These are phyloP conservation scores for Ogataea haglerorum DNA, from an alignment of 805 yeast species.

Conservation along the genomic window DNA sequence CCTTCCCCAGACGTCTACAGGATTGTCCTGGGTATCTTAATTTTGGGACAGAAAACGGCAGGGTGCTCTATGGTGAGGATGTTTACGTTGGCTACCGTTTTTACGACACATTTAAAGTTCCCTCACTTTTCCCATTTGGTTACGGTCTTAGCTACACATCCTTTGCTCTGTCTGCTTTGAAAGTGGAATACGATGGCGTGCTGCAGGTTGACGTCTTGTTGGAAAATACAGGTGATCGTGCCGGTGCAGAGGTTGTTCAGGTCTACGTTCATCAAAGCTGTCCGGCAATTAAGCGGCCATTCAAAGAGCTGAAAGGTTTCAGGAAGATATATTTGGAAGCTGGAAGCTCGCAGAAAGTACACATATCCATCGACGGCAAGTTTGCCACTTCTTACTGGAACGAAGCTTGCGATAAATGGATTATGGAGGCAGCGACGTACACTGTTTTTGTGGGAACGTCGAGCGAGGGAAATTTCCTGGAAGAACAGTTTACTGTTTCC, in stretches of 20 bases:
- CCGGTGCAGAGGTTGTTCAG: constrained; percentile 55
- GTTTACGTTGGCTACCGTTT: constrained; percentile 43
- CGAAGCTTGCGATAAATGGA: constrained; percentile 46
- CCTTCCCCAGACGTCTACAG: constrained; percentile 35
- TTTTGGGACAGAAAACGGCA: constrained; percentile 36
- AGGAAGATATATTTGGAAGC: constrained; percentile 43
- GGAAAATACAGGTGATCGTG: constrained; percentile 42
- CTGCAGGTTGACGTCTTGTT: constrained; percentile 36
- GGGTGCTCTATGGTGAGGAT: constrained; percentile 43
- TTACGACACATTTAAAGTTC: constrained; percentile 37
- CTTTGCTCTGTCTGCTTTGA: constrained; percentile 32
- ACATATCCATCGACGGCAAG: constrained; percentile 37
- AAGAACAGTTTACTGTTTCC: too few relatives aligned
- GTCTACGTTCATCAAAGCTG: constrained; percentile 37
- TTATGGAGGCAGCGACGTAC: constrained; percentile 39
- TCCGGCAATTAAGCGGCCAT: constrained; percentile 45
- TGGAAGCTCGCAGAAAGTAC: constrained; percentile 40
- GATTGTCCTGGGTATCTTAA: constrained; percentile 38
- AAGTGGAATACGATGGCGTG: constrained; percentile 22
- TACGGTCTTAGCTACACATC: constrained; percentile 42
- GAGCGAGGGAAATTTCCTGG: too few relatives aligned
- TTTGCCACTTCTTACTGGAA: constrained; percentile 54
- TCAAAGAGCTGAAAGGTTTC: constrained; percentile 57
- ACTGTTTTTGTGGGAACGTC: constrained; percentile 7
- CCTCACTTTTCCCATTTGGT: constrained; percentile 43